phyloP scores from a whole-genome alignment of 192 early-diverging fungal genomes.

The Coemansia guatemalensis region DNA sequence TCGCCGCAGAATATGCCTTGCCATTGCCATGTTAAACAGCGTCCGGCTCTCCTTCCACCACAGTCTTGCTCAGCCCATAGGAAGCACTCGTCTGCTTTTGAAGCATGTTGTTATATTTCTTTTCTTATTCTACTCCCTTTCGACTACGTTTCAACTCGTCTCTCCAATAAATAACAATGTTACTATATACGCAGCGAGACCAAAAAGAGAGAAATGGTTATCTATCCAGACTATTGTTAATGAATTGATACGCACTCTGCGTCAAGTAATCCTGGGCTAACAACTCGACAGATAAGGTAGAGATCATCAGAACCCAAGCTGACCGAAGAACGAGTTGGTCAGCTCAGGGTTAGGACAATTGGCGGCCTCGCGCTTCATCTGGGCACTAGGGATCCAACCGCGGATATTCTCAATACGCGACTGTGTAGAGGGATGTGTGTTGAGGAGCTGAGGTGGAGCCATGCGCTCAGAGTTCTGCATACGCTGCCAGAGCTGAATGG shows the following conservation, averaged over 20 bases:
- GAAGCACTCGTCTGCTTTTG: too few species aligned
- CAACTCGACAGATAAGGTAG: background rate
- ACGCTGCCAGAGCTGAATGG: conserved; percentile 78
- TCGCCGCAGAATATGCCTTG: too few species aligned
- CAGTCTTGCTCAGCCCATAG: too few species aligned
- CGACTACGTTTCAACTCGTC: too few species aligned
- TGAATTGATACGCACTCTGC: too few species aligned
- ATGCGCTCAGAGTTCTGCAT: conserved; percentile 62
- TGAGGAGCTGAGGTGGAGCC: conserved; percentile 64
- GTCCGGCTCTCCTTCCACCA: too few species aligned
- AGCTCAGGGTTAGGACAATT: conserved; percentile 29
- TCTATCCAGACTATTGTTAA: background rate
- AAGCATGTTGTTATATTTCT: too few species aligned
- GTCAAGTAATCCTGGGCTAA: too few species aligned
- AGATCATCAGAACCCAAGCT: background rate
- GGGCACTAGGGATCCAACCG: conserved; percentile 44
- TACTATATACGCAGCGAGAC: too few species aligned
- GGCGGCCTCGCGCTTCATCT: conserved; percentile 40
- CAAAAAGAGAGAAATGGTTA: background rate
- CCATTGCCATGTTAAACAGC: too few species aligned
- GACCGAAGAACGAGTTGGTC: conserved; percentile 21
- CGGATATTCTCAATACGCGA: conserved; percentile 63
- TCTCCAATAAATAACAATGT: too few species aligned
- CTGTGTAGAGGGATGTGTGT: conserved; percentile 82
- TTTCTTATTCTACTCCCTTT: too few species aligned